These are phyloP conservation scores for Quercus lobata DNA, from an alignment of 331 rosid genomes.

Conservation along the genomic window DNA sequence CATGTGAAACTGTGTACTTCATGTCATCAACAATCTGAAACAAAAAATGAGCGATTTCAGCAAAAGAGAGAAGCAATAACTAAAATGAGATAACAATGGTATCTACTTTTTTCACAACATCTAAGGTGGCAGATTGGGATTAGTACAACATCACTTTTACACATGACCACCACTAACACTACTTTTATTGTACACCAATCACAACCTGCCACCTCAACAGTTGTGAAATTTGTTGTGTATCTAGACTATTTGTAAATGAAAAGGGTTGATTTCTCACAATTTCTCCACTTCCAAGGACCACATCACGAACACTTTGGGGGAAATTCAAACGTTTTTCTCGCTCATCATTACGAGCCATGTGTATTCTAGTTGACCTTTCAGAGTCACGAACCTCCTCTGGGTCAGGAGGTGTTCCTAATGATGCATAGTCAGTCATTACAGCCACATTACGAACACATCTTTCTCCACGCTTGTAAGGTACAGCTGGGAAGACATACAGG, in stretches of 20 bases:
- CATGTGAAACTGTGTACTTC: slow-evolving; percentile 92
- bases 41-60: slow-evolving; percentile 16
- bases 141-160: too few relatives aligned
- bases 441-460: slow-evolving; percentile 96
- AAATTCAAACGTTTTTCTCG: slow-evolving; percentile 68
- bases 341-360: slow-evolving; percentile 52
- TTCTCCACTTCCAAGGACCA: slow-evolving; percentile 94
- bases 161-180: too few relatives aligned
- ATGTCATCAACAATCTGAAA: slow-evolving; percentile 95
- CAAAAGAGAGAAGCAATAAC: neutral
- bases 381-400: slow-evolving; percentile 89
- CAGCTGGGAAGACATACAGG: slow-evolving; percentile 90
- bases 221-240: too few relatives aligned
- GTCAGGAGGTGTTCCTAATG: slow-evolving; percentile 80
- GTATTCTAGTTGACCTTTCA: slow-evolving; percentile 63
- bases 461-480: slow-evolving; percentile 95
- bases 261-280: slow-evolving; percentile 57
- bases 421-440: slow-evolving; percentile 87
- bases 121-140: too few relatives aligned
- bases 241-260: neutral
- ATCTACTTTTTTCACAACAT: too few relatives aligned
- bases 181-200: too few relatives aligned
- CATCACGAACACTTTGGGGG: slow-evolving; percentile 86
- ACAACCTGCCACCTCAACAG: too few relatives aligned
- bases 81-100: neutral